phyloP scores from a whole-genome alignment of 805 yeast genomes.

The Metschnikowia dekortorum region DNA sequence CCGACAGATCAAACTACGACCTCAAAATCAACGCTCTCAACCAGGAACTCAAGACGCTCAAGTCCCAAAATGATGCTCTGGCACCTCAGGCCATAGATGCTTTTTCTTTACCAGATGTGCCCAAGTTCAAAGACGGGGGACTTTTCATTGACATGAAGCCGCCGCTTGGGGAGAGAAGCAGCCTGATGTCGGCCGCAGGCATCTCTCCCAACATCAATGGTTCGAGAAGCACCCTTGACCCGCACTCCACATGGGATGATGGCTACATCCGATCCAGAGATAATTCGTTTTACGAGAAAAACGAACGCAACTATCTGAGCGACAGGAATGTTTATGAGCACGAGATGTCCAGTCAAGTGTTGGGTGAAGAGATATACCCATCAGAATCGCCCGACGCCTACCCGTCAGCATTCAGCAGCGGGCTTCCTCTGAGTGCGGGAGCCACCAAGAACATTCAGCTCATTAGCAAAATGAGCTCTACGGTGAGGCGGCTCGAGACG shows the following conservation, averaged over 20 bases:
- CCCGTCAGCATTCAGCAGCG: conserved; percentile 6
- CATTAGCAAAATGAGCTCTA: conserved; percentile 69
- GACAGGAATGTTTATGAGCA: not conserved
- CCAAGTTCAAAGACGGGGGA: conserved; percentile 10
- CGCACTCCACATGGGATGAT: not conserved
- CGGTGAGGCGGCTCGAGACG: conserved; percentile 73
- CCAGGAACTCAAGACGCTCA: conserved; percentile 11
- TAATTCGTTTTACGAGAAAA: not conserved
- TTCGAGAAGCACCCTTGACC: not conserved
- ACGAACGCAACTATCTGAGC: not conserved
- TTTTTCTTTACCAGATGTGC: conserved; percentile 4
- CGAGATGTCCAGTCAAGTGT: conserved; percentile 22
- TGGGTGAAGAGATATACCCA: conserved; percentile 35
- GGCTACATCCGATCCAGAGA: not conserved
- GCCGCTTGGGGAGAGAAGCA: not conserved
- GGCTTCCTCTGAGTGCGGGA: conserved; percentile 13
- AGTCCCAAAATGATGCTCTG: not conserved
- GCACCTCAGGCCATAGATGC: not conserved
- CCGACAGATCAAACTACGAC: conserved; percentile 27
- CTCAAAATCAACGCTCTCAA: conserved; percentile 22
- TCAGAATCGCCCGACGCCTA: conserved; percentile 12
- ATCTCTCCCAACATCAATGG: not conserved
- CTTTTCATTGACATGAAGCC: conserved; percentile 13
- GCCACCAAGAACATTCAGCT: conserved; percentile 48
- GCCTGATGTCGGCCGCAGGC: not conserved